These are phyloP conservation scores for Setaria viridis DNA, from an alignment of 202 grass and related monocot genomes.

Conservation along the genomic window DNA sequence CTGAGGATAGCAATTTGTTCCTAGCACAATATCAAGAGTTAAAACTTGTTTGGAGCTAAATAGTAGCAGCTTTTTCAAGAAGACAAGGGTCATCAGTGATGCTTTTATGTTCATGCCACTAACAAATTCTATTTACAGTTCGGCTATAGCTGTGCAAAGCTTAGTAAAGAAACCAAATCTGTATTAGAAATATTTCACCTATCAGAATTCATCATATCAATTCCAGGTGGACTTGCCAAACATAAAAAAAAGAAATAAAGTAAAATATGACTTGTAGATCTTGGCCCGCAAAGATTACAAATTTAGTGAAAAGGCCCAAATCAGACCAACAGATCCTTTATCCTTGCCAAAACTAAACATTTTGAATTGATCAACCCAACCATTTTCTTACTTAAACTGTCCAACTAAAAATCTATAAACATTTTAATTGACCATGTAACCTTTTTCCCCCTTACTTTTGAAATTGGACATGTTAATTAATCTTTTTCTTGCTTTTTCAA, in stretches of 20 bases:
- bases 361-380: not conserved
- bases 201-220: too few relatives aligned
- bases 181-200: too few relatives aligned
- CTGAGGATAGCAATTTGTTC: not conserved
- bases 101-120: not conserved
- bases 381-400: not conserved
- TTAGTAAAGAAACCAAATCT: not conserved
- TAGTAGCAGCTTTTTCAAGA: not conserved
- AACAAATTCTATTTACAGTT: not conserved
- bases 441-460: too few relatives aligned
- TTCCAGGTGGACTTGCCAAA: too few relatives aligned
- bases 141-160: not conserved
- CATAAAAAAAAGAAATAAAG: not conserved
- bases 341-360: too few relatives aligned
- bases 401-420: not conserved
- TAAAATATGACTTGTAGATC: too few relatives aligned
- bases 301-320: too few relatives aligned
- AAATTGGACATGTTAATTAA: too few relatives aligned
- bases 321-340: too few relatives aligned
- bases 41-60: not conserved
- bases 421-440: not conserved
- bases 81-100: too few relatives aligned
- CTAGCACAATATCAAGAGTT: not conserved
- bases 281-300: too few relatives aligned
- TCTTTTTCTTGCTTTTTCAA: too few relatives aligned